Base-by-base conservation (phyloP, 768 basidiomycete species). In the Chlorophyllum brunneum region DNA sequence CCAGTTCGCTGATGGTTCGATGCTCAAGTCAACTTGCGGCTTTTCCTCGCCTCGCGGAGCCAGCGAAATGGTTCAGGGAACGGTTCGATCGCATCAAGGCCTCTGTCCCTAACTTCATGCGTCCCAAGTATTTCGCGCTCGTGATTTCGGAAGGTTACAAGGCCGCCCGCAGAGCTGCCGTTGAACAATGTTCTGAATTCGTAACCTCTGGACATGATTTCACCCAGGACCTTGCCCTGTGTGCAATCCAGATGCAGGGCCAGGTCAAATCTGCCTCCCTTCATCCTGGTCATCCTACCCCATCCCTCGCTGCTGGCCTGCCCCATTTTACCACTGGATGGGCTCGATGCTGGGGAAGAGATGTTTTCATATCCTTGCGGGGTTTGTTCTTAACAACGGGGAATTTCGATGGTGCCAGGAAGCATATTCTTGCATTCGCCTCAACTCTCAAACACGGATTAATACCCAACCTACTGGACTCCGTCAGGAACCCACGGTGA, bases 311-410 rank as follows among this genome's bases (percentile, higher is more conserved):
- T 8, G 97, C 97, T 22, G 97, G 97, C 16, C 72, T 98, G 24
- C 95, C 97, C 4, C 97, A 98, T 69, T 98, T 99, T 64, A 75
- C 91, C 1, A 73, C 87, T 6, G 85, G 86, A 4, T 99, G 97
- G 97, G 95, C 95, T 11, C 79, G 97, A 44, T 93, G 90, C 64
- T 99, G 97, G 97, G 97, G 97, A 2, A 82, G 97, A 18, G 89
- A 92, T 61, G 85, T 92, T 1, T 97, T 95, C 69, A 97, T 97
- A 64, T 95, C 93, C 2, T 70, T 97, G 16, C 83, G 92, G 53
- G 97, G 97, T 1, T 74, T 99, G 31, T 95, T 98, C 72, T 73
- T 98, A 63, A 88, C 93, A 0, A 98, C 95, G 0, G 95, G 97
- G 5, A 87, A 91, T 61, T 92, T 82, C 61, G 81, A 80, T 27